Evolutionary conservation across 2,329 filamentous ascomycete genomes (phyloP).

Genomic region (Fusarium praegraminearum): DNA sequence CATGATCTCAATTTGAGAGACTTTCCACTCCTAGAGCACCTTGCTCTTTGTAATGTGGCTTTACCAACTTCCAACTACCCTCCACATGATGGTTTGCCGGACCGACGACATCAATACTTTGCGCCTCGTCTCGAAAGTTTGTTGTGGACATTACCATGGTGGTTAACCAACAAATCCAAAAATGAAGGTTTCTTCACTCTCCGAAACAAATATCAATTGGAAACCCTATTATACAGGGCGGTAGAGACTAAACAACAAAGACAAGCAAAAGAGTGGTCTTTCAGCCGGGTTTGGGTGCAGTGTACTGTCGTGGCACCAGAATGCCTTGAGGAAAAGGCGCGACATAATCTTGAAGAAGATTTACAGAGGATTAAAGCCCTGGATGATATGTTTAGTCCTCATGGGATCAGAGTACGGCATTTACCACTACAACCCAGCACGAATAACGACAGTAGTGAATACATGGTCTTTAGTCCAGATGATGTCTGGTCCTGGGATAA

Average conservation of each 20-base stretch:
- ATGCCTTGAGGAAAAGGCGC: not conserved
- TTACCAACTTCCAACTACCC: not conserved
- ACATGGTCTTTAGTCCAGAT: not conserved
- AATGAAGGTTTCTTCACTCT: not conserved
- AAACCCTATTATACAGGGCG: not conserved
- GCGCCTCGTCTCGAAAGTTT: not conserved
- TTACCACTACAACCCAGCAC: not conserved
- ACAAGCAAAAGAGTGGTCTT: not conserved
- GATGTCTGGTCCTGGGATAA: not conserved
- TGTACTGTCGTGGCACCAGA: not conserved
- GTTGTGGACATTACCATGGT: constrained; percentile 1
- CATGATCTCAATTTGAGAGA: not conserved
- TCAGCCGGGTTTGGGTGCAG: not conserved
- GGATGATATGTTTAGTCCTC: not conserved
- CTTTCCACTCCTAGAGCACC: not conserved
- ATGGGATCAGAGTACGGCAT: not conserved
- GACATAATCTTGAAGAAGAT: not conserved
- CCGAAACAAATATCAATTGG: not conserved
- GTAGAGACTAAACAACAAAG: not conserved
- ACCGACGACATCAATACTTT: not conserved
- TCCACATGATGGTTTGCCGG: not conserved
- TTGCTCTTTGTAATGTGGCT: not conserved
- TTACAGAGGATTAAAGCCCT: not conserved
- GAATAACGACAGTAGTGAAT: too few relatives aligned
- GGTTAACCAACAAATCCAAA: not conserved